Percentiles rank a stretch among this genome's conserved stretches.
phyloP scores from a whole-genome alignment of 345 rosid species.

The Leavenworthia alabamica region DNA sequence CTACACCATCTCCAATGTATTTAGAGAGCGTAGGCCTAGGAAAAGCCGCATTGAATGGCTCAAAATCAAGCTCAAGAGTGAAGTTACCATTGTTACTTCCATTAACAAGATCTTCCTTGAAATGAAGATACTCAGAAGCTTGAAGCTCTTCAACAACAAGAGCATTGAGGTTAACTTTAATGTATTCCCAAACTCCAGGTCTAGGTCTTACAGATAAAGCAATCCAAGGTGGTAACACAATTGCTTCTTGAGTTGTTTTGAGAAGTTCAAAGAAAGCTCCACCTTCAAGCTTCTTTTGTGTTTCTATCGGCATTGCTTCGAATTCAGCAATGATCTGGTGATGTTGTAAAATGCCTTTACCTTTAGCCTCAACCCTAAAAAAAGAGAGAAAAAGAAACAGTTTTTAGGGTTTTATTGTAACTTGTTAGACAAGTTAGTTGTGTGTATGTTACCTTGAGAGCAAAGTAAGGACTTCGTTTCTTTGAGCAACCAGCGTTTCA shows the following conservation, averaged over 20 bases:
- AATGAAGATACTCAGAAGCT: conserved; percentile 65
- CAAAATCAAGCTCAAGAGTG: conserved; percentile 82
- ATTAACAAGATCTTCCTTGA: conserved; percentile 85
- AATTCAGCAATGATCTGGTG: conserved; percentile 70
- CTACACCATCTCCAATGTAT: conserved; percentile 86
- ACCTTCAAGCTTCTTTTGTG: conserved; percentile 42
- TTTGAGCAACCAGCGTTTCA: conserved; percentile 55
- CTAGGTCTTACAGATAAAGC: conserved; percentile 80
- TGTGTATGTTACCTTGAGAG: conserved; percentile 47
- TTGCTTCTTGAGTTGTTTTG: conserved; percentile 67
- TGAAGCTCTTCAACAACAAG: conserved; percentile 68
- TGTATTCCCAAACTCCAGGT: conserved; percentile 88
- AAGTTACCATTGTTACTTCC: conserved; percentile 76
- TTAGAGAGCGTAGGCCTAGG: conserved; percentile 85
- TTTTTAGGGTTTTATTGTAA: neutral
- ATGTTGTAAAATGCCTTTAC: conserved; percentile 69
- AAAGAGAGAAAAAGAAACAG: neutral
- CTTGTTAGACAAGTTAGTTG: neutral
- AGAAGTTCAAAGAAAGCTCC: conserved; percentile 66
- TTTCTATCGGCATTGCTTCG: conserved; percentile 56
- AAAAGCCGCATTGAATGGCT: conserved; percentile 70
- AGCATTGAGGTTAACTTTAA: conserved; percentile 60
- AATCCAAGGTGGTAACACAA: conserved; percentile 69
- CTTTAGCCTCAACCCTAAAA: conserved; percentile 62
- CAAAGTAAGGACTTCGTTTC: conserved; percentile 63